Conservation (phyloP, 768 basidiomycete genomes). For the Russula ochroleuca region DNA sequence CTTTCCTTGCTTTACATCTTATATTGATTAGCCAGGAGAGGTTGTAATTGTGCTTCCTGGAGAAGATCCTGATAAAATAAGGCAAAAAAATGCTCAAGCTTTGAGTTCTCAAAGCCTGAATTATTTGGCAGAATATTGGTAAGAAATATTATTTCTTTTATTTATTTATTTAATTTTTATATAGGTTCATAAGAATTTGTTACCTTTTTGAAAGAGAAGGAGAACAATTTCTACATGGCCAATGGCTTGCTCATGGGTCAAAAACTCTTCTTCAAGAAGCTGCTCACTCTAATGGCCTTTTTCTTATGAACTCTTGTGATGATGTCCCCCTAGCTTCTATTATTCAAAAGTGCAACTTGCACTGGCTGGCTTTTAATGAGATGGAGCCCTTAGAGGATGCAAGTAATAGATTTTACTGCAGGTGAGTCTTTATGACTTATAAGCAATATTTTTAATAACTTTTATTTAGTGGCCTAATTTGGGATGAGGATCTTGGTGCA, state of each 20-base stretch:
- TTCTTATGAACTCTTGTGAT: constrained; percentile 52
- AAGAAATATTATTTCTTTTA: constrained; percentile 25
- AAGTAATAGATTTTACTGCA: constrained; percentile 49
- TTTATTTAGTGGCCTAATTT: constrained; percentile 42
- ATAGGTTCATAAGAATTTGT: constrained; percentile 66
- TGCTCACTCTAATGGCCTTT: constrained; percentile 58
- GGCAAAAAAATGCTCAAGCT: constrained; percentile 41
- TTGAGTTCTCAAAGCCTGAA: constrained; percentile 49
- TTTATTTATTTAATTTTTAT: not conserved
- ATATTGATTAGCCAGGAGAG: constrained; percentile 50
- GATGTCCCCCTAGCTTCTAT: constrained; percentile 53
- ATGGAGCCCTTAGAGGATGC: constrained; percentile 47
- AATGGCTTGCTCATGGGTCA: constrained; percentile 65
- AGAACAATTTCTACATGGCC: constrained; percentile 59
- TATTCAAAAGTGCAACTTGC: constrained; percentile 53
- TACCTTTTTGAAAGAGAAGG: constrained; percentile 52
- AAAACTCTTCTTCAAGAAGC: constrained; percentile 64
- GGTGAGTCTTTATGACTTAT: constrained; percentile 38
- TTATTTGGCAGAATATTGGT: constrained; percentile 61
- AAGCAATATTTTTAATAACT: not conserved
- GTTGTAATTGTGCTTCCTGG: constrained; percentile 61
- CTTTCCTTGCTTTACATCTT: no score
- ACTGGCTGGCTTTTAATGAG: constrained; percentile 39
- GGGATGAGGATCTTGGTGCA: constrained; percentile 45
- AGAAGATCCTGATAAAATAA: constrained; percentile 40